These are phyloP conservation scores for Neurospora sp. DNA, from an alignment of 495 filamentous ascomycete genomes.

Conservation along the genomic window DNA sequence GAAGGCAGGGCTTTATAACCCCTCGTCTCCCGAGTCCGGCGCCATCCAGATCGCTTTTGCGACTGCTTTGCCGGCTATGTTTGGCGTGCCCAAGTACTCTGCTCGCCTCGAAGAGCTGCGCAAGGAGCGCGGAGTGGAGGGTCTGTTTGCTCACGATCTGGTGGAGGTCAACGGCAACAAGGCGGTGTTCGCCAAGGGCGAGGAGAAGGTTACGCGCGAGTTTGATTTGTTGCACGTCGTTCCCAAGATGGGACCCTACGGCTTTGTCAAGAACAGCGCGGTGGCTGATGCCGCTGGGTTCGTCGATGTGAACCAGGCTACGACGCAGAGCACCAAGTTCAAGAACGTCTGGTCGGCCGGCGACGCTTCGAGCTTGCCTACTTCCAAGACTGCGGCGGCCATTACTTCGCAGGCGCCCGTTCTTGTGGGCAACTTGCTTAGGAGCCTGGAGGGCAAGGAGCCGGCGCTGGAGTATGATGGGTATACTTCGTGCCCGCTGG, in stretches of 20 bases:
- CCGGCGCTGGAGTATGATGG: conserved; percentile 47
- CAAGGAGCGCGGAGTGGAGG: conserved; percentile 52
- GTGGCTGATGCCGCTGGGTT: conserved; percentile 51
- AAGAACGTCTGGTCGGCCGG: conserved; percentile 60
- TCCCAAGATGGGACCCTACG: conserved; percentile 53
- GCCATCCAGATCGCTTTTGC: conserved; percentile 54
- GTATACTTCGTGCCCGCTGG: conserved; percentile 59
- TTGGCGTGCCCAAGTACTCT: conserved; percentile 60
- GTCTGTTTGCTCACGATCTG: conserved; percentile 57
- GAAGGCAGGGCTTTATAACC: conserved; percentile 46
- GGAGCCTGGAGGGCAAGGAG: conserved; percentile 44
- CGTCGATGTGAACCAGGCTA: conserved; percentile 54
- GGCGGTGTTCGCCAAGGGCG: conserved; percentile 38
- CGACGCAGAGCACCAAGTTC: conserved; percentile 51
- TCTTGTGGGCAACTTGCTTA: conserved; percentile 46
- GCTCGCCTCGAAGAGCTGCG: conserved; percentile 50
- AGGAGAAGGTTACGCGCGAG: conserved; percentile 35
- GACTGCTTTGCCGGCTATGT: conserved; percentile 53
- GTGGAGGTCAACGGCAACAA: conserved; percentile 47
- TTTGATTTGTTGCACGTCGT: conserved; percentile 54
- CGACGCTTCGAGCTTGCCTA: conserved; percentile 56
- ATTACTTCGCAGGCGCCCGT: conserved; percentile 55
- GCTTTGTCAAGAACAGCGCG: conserved; percentile 46
- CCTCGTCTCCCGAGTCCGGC: conserved; percentile 25
- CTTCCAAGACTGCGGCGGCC: conserved; percentile 59